phyloP scores from a whole-genome alignment of 1,284 basidiomycete species.

The Tilletia caries region DNA sequence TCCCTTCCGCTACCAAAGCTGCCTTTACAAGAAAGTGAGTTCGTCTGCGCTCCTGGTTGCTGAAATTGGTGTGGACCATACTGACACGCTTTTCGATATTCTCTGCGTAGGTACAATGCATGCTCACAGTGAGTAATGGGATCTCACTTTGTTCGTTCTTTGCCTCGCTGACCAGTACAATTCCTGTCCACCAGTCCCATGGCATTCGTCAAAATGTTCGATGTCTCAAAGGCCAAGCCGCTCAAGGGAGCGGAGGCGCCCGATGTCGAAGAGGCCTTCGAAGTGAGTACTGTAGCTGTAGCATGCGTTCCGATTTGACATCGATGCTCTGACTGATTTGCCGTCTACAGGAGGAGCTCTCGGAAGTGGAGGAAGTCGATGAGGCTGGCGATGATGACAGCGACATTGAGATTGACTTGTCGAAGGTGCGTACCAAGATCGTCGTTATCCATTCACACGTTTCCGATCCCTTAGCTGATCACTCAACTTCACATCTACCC shows the following conservation, averaged over 20 bases:
- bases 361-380: slow-evolving; percentile 15
- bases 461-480: too few relatives aligned
- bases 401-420: slow-evolving; percentile 14
- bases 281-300: background rate
- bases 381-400: slow-evolving; percentile 16
- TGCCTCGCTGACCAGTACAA: too few relatives aligned
- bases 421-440: background rate
- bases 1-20: slow-evolving; percentile 74
- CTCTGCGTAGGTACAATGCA: slow-evolving; percentile 56
- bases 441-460: too few relatives aligned
- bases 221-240: slow-evolving; percentile 22
- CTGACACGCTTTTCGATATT: background rate
- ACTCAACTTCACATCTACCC: too few relatives aligned
- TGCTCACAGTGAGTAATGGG: slow-evolving; percentile 21
- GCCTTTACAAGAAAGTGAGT: slow-evolving; percentile 71
- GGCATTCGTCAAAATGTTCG: slow-evolving; percentile 37
- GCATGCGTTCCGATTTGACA: background rate
- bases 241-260: slow-evolving; percentile 31
- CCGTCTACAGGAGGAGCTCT: background rate
- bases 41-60: background rate
- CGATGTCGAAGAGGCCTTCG: slow-evolving; percentile 38
- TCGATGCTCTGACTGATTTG: background rate
- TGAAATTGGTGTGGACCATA: background rate
- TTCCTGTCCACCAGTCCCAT: slow-evolving; percentile 25
- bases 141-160: slow-evolving; percentile 26